phyloP scores from a whole-genome alignment of 108 stramenopile genomes.

The Cylindrotheca fusiformis region DNA sequence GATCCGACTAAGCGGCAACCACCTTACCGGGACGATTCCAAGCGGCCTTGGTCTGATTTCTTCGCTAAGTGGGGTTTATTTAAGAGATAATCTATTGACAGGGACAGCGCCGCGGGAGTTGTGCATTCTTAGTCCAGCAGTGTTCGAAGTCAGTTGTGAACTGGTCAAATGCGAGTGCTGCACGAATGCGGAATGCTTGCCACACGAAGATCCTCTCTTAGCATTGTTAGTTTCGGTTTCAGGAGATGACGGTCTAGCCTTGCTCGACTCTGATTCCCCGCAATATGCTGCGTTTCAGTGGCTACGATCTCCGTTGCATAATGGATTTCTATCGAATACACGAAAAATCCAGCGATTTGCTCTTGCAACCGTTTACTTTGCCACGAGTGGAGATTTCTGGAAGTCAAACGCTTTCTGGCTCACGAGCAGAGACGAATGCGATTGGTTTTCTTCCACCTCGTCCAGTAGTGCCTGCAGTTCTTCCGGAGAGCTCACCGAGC shows the following conservation, averaged over 20 bases:
- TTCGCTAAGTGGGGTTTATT: background rate
- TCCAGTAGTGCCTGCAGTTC: conserved; percentile 15
- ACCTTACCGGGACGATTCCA: conserved; percentile 21
- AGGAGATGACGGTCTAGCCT: conserved; percentile 24
- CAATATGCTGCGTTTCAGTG: conserved; percentile 40
- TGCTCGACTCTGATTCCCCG: conserved; percentile 35
- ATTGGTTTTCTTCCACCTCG: conserved; percentile 20
- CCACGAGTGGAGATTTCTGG: conserved; percentile 47
- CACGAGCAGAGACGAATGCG: conserved; percentile 34
- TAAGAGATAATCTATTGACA: conserved; percentile 3
- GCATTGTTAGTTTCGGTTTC: conserved; percentile 20
- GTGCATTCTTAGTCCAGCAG: conserved; percentile 3
- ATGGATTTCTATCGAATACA: background rate
- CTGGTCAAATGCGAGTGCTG: conserved; percentile 13
- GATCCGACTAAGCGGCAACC: conserved; percentile 11
- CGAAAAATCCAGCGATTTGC: conserved; percentile 44
- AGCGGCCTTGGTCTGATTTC: conserved; percentile 14
- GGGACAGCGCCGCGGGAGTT: conserved; percentile 16
- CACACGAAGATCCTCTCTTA: background rate
- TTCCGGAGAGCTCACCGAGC: conserved; percentile 2
- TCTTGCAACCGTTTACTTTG: conserved; percentile 51
- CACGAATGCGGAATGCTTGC: conserved; percentile 5
- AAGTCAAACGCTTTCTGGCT: conserved; percentile 30
- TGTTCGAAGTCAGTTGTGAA: conserved; percentile 7
- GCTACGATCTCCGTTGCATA: conserved; percentile 25